These are phyloP conservation scores for Hypoxylon sp. DNA, from an alignment of 2,329 filamentous ascomycete species.

Conservation along the genomic window DNA sequence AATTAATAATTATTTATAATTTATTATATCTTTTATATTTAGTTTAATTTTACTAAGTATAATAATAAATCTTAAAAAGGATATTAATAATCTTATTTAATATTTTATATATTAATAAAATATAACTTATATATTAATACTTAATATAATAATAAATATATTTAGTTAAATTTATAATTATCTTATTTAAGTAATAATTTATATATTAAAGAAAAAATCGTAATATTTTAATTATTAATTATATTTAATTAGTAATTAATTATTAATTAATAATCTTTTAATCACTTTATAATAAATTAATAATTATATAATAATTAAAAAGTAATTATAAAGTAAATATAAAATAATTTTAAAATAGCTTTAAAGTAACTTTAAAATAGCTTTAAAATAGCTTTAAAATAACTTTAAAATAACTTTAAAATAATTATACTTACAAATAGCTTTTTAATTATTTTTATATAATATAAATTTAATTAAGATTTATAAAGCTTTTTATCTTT, in stretches of 20 bases:
- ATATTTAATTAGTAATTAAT: not conserved
- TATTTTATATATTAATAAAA: not conserved
- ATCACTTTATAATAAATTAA: no score
- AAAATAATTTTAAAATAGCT: no score
- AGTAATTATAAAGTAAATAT: no score
- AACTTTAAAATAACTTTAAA: no score
- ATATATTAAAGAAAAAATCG: not conserved
- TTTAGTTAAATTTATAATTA: not conserved
- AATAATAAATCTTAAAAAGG: not conserved
- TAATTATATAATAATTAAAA: no score
- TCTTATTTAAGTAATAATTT: not conserved
- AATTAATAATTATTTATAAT: not conserved
- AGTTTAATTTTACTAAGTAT: not conserved
- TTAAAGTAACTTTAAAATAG: no score
- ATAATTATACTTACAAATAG: no score
- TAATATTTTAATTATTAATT: not conserved
- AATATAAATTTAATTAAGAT: no score
- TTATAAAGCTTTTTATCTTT: no score
- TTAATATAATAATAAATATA: not conserved
- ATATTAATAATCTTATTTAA: no score
- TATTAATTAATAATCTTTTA: not conserved
- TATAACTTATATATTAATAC: not conserved
- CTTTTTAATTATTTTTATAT: no score
- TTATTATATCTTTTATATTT: not conserved
- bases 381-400: no score